Evolutionary conservation across 2,329 filamentous ascomycete species (phyloP), one percentile per base, ranked within the genome.

Genomic region (Chalaropsis thielavioides): DNA sequence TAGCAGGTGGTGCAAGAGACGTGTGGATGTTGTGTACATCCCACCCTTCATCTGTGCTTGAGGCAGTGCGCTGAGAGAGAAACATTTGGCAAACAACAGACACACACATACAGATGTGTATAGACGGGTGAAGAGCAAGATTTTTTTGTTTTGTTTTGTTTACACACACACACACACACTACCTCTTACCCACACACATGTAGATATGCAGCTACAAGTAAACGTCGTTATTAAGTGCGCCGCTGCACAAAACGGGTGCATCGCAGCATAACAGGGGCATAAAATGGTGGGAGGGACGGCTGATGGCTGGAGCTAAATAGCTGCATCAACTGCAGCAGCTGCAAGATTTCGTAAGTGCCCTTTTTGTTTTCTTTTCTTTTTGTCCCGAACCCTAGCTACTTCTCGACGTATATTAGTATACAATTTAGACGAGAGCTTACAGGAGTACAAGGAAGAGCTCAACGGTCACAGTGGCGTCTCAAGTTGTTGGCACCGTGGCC

Each of bases 361-460:
- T 35, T 35, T 7, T 35, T 35, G 3, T 35, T 7, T 35, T 35
- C 31, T 35, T 35, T 35, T 38, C 8, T 38, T 11, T 51, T 51
- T 51, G 19, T 24, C n/a, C 46, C 46, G 13, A 51, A 22, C 46
- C 46, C 46, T 51, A 24, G 22, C 46, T n/a, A 56, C 51, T 56
- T 35, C 31, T 56, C 11, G 22, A 35, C 4, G 24, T 19, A 35
- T 3, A 7, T 35, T 3, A 35, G 35, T 8, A 35, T 31, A 24
- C 51, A 56, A 56, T 35, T 56, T 56, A 56, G 24, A 56, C 35
- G 51, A 56, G 51, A 58, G 54, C 54, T 58, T 35, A 38, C 54
- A 58, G 54, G 54, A 58, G 54, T 35, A 38, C 54, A 58, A 38
- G 54, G 54, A 58, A 58, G 17, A 58, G 54, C 24, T 58, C 54